Evolutionary conservation across 2,329 filamentous ascomycete species (phyloP), one percentile per base, ranked within the genome.

Genomic region (Didymella exigua): DNA sequence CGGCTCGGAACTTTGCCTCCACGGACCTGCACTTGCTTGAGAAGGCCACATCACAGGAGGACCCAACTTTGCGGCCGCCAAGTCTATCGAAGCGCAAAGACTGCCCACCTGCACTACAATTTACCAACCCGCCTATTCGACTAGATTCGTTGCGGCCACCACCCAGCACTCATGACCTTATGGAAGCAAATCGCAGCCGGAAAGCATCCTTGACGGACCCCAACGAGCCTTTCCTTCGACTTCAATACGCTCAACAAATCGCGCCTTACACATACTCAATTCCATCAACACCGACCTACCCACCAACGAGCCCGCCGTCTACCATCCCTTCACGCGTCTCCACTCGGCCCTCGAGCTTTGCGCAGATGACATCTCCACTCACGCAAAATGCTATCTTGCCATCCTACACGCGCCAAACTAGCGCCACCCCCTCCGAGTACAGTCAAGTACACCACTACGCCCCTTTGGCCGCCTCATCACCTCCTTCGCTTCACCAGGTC

Each of bases 201-300:
- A 72, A 73, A 30, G 16, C 56, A 8, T 73, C 71, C 1, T 57
- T 73, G 3, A 71, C 65, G 1, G 68, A 72, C 24, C 67, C 68
- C 13, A 65, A 69, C 45, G 68, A 72, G 21, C 62, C 68, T 11
- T 65, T 69, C 18, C 61, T 68, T 9, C 68, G 67, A 10, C 58
- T 71, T 5, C 66, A 72, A 30, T 64, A 70, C 29, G 43, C 65
- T 5, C 67, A 64, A 14, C 67, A 65, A 49, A 45, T 46, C 23
- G 45, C 54, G 14, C 36, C 46, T 18, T 43, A 36, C 14, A 46
- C 59, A 21, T 54, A 45, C 42, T 63, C 62, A 11, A 56, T 57
- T 24, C 63, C 58, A 21, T 56, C 56, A 40, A 64, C 59, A 41
- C 60, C 54, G 56, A 62, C 60, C 47, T 59, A 40, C 33, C 47